Conservation (phyloP, 441 rosid genomes). For the Aquilaria agallochum region DNA sequence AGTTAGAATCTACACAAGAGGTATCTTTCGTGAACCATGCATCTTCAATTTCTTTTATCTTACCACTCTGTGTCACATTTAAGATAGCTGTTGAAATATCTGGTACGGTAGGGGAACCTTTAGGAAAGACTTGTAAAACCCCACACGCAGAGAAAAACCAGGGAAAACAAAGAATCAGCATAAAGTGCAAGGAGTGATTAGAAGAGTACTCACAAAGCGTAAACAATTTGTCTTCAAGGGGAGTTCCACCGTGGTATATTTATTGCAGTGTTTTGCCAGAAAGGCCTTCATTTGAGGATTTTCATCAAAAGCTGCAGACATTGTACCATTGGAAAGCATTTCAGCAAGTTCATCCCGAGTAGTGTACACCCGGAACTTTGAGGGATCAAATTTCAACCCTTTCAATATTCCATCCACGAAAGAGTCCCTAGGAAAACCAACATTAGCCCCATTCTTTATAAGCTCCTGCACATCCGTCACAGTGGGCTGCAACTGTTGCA, state of each 20-base stretch:
- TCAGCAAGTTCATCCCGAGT: conserved; percentile 30
- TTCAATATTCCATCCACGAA: conserved; percentile 31
- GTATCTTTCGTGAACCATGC: background rate
- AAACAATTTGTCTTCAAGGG: conserved; percentile 46
- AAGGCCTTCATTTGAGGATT: conserved; percentile 33
- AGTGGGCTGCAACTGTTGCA: conserved; percentile 39
- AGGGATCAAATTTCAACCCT: conserved; percentile 31
- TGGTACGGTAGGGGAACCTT: background rate
- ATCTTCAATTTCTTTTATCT: background rate
- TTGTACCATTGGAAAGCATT: conserved; percentile 47
- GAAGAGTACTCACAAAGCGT: conserved; percentile 51
- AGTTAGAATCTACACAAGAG: background rate
- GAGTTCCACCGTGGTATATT: conserved; percentile 46
- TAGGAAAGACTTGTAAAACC: background rate
- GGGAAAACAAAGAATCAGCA: too few relatives aligned
- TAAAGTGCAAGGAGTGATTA: background rate
- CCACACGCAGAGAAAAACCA: too few relatives aligned
- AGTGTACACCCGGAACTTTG: conserved; percentile 28
- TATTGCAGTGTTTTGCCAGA: conserved; percentile 36
- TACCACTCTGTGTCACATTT: background rate
- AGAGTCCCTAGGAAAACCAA: conserved; percentile 46
- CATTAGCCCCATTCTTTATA: conserved; percentile 29
- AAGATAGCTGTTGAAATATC: background rate
- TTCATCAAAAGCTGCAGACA: conserved; percentile 60
- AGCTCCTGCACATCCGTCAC: conserved; percentile 35